phyloP scores from a whole-genome alignment of 441 rosid genomes.

The Populus hybrid region DNA sequence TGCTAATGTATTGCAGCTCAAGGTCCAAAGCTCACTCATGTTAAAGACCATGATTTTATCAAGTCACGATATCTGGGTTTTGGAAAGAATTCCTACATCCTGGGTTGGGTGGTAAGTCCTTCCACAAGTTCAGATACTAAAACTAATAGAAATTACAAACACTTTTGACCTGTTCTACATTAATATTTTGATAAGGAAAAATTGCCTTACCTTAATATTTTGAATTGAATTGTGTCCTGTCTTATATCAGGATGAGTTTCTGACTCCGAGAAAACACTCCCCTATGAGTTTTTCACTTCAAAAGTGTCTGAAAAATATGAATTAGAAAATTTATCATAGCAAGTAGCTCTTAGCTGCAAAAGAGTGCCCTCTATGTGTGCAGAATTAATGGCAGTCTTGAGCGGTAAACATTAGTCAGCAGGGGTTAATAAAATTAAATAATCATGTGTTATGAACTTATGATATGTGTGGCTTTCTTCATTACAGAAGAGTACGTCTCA shows the following conservation, averaged over 20 bases:
- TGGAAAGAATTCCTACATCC: conserved; percentile 49
- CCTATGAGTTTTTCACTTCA: background rate
- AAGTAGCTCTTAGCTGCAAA: background rate
- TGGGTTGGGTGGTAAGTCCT: conserved; percentile 71
- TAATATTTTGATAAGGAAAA: background rate
- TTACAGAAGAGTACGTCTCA: conserved; percentile 1
- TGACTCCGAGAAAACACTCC: background rate
- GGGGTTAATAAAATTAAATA: background rate
- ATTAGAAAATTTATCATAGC: background rate
- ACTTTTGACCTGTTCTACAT: background rate
- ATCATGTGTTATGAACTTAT: background rate
- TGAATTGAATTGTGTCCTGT: background rate
- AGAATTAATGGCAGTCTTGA: background rate
- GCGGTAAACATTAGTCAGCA: background rate
- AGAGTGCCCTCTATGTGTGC: background rate
- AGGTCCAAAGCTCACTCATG: conserved; percentile 49
- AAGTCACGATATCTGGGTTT: conserved; percentile 62
- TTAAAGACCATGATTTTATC: conserved; percentile 70
- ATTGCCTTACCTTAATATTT: background rate
- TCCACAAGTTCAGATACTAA: background rate
- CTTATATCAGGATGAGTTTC: background rate
- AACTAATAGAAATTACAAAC: background rate
- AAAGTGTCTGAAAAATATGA: background rate
- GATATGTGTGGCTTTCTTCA: background rate
- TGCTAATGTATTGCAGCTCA: conserved; percentile 40